Base-by-base conservation (phyloP, 352 stramenopile species). In the Phytophthora cactorum region DNA sequence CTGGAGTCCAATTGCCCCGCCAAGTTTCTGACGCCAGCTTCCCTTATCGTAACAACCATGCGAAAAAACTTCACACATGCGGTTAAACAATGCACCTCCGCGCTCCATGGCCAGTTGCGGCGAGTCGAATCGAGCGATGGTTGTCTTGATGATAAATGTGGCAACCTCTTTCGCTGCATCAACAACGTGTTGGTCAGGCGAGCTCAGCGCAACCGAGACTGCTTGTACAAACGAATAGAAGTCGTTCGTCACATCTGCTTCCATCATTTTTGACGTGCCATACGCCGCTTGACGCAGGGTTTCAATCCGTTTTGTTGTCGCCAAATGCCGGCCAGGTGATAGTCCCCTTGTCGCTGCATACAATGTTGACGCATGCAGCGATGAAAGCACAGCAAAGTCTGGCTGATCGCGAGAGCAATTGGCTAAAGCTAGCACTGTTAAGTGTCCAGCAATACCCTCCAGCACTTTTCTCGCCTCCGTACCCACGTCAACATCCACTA, bases 31-130 rank as follows among this genome's bases (percentile, higher is more conserved):
- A 8, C 88, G 82, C 90, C 90, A 97, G 34, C 80, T 92, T 34
- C 69, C 79, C 66, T 96, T 96, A 64, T 96, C 87, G 44, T 95
- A 96, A 49, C 88, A 97, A 2, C 83, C 84, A 28, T 96, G 90
- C 14, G 81, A 77, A 63, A 96, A 94, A 9, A 95, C 79, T 10
- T 93, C 84, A 43, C 86, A 93, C 53, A 95, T 81, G 10, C 60
- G 79, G 56, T 91, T 93, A 55, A 96, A 85, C 32, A 96, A 66
- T 10, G 69, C 87, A 9, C 89, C 89, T 3, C 80, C 83, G 22
- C 80, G 64, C 51, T 92, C 68, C n/a, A 87, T 67, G 44, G 83
- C 82, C 12, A 72, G 15, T 4, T 68, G 70, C 22, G 50, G 51
- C 0, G 78, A 81, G 27, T 70, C 67, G 59, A 85, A 87, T 22